Evolutionary conservation across 2,329 filamentous ascomycete genomes (phyloP).

Genomic region (Fusarium tjaetaba): DNA sequence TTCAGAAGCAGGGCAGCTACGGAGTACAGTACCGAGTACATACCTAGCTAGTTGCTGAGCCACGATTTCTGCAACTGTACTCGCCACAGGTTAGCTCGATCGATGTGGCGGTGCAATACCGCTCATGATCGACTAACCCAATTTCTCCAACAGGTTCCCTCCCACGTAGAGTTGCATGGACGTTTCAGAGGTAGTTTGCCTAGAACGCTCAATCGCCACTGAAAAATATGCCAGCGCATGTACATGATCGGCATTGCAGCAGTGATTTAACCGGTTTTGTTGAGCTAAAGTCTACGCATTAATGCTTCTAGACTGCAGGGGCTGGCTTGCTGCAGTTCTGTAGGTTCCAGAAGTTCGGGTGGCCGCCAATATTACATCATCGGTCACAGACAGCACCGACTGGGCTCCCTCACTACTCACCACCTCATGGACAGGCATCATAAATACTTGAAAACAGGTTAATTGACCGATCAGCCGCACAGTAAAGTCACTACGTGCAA

Average conservation of each 20-base stretch:
- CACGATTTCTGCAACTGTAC: background rate
- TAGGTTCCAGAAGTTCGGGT: conserved; percentile 25
- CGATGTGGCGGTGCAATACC: conserved; percentile 34
- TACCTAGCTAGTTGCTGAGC: conserved; percentile 17
- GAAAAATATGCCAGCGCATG: conserved; percentile 23
- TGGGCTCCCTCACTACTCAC: conserved; percentile 37
- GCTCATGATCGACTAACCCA: background rate
- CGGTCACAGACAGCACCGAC: conserved; percentile 12
- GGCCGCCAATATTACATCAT: conserved; percentile 42
- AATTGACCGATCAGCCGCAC: conserved; percentile 24
- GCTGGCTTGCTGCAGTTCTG: conserved; percentile 6
- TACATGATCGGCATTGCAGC: conserved; percentile 23
- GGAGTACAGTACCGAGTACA: too few species aligned
- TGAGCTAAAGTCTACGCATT: conserved; percentile 5
- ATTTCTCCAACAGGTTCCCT: conserved; percentile 19
- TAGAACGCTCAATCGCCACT: conserved; percentile 14
- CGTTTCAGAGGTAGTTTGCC: conserved; percentile 12
- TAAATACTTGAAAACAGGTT: conserved; percentile 32
- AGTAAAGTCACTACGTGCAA: background rate
- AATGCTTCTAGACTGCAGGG: conserved; percentile 6
- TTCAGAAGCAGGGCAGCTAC: conserved; percentile 5
- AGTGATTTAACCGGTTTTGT: conserved; percentile 22
- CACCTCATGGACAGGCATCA: conserved; percentile 13
- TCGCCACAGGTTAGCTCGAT: conserved; percentile 18
- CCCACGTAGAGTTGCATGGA: background rate